Evolutionary conservation across 257 asterid genomes (phyloP), one percentile per base, ranked within the genome.

Genomic region (Rhazya stricta): DNA sequence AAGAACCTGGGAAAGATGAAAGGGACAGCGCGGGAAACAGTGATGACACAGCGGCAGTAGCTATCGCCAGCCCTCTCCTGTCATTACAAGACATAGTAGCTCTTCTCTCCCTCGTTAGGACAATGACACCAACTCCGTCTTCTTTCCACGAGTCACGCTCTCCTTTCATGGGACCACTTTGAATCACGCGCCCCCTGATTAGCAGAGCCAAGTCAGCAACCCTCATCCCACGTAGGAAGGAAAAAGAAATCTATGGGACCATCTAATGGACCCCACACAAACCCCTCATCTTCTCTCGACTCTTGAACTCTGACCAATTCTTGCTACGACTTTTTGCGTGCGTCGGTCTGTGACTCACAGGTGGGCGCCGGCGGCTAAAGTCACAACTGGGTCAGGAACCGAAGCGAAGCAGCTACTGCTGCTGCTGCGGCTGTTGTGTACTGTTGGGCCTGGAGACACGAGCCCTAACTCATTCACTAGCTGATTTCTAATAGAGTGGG

Each of bases 131-230:
- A 37, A 71, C 71, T 60, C 77, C 81, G 69, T 60, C 67, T 76
- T 37, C 39, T 65, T 60, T 56, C 74, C 81, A 81, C 84, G 74
- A 5, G 84, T 81, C 82, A 62, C 27, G 39, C 34, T 67, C 73
- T 75, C 34, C 36, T 69, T 53, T 56, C 76, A 65, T 73, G 76
- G 77, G 71, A 21, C 80, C 74, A 61, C 76, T 18, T 67, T 45
- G 45, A 69, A 79, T 60, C 85, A 78, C 78, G 78, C 80, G 79
- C 81, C 67, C 81, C 67, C 50, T 25, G 77, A 32, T 69, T 48
- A 19, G 10, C 1, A 15, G 25, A 69, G 27, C 45, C 46, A 54
- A 67, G 72, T 51, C 69, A 54, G 57, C 61, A 9, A 25, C n/a
- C 58, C 58, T n/a, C n/a, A n/a, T n/a, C n/a, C n/a, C n/a, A n/a